Conservation (phyloP, 1,284 basidiomycete species). For the Singerocomus rubriflavus region DNA sequence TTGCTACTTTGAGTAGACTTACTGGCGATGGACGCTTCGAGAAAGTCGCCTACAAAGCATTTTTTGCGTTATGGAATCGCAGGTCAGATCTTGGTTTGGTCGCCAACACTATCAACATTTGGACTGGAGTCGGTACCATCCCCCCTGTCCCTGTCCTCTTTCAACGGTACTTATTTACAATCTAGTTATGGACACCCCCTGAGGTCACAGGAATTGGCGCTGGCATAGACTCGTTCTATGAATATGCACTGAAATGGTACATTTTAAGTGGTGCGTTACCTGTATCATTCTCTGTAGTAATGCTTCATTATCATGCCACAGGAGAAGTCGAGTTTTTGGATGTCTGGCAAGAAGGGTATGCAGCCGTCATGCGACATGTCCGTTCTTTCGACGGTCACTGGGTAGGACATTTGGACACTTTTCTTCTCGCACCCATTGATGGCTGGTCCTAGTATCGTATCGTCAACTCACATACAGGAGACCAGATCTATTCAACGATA, state of each 20-base stretch:
- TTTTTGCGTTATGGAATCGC: constrained; percentile 90
- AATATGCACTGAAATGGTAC: constrained; percentile 89
- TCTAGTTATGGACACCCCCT: constrained; percentile 66
- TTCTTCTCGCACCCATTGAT: constrained; percentile 1
- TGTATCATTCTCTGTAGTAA: not conserved
- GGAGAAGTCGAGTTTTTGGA: constrained; percentile 87
- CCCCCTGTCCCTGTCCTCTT: not conserved
- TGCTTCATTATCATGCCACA: constrained; percentile 30
- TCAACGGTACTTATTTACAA: constrained; percentile 2
- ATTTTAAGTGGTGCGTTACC: constrained; percentile 73
- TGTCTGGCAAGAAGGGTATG: constrained; percentile 90
- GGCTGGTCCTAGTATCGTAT: constrained; percentile 60
- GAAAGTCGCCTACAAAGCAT: constrained; percentile 79
- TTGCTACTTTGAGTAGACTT: constrained; percentile 84
- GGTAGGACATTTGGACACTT: constrained; percentile 44
- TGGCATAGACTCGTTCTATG: constrained; percentile 91
- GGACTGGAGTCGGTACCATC: constrained; percentile 60
- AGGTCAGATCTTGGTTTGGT: constrained; percentile 79
- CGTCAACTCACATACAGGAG: constrained; percentile 77
- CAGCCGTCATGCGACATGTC: constrained; percentile 83
- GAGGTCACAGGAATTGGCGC: constrained; percentile 83
- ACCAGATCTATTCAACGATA: constrained; percentile 64
- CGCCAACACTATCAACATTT: constrained; percentile 84
- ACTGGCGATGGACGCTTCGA: constrained; percentile 88
- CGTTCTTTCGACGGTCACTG: constrained; percentile 83